These are phyloP conservation scores for Leccinum barrowsii DNA, from an alignment of 768 basidiomycete species.

Conservation along the genomic window DNA sequence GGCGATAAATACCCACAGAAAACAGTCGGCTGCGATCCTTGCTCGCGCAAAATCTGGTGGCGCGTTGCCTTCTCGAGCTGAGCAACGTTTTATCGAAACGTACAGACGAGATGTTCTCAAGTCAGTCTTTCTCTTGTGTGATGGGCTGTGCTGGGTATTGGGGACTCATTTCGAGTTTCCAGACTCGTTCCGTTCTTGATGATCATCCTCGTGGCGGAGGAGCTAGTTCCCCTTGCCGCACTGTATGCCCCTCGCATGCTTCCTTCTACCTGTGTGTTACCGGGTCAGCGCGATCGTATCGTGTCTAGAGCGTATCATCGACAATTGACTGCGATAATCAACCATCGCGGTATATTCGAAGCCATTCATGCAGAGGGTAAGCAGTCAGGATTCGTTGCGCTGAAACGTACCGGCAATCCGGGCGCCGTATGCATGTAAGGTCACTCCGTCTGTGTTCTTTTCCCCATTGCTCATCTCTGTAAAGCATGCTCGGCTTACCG, in stretches of 20 bases:
- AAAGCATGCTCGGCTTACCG: slow-evolving; percentile 38
- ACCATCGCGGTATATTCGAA: slow-evolving; percentile 37
- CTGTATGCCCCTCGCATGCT: slow-evolving; percentile 82
- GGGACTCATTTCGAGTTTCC: neutral
- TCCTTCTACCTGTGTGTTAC: slow-evolving; percentile 83
- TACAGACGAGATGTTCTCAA: slow-evolving; percentile 69
- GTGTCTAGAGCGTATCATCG: slow-evolving; percentile 45
- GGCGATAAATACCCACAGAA: slow-evolving; percentile 61
- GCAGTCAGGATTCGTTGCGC: slow-evolving; percentile 27
- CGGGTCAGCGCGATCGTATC: slow-evolving; percentile 72
- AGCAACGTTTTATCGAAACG: slow-evolving; percentile 64
- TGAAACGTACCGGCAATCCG: slow-evolving; percentile 15
- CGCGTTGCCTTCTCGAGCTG: slow-evolving; percentile 58
- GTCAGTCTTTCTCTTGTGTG: slow-evolving; percentile 36
- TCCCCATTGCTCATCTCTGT: slow-evolving; percentile 21
- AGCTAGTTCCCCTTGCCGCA: slow-evolving; percentile 78
- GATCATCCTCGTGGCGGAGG: slow-evolving; percentile 72
- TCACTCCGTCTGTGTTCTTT: neutral
- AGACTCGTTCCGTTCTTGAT: slow-evolving; percentile 76
- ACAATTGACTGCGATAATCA: slow-evolving; percentile 39
- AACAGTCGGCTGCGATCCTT: slow-evolving; percentile 50
- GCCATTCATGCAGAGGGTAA: slow-evolving; percentile 33
- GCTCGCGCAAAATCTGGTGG: slow-evolving; percentile 59
- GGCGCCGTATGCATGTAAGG: slow-evolving; percentile 59
- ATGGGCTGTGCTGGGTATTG: slow-evolving; percentile 2